Conservation (phyloP, 768 basidiomycete genomes). For the Trametes cubensis region DNA sequence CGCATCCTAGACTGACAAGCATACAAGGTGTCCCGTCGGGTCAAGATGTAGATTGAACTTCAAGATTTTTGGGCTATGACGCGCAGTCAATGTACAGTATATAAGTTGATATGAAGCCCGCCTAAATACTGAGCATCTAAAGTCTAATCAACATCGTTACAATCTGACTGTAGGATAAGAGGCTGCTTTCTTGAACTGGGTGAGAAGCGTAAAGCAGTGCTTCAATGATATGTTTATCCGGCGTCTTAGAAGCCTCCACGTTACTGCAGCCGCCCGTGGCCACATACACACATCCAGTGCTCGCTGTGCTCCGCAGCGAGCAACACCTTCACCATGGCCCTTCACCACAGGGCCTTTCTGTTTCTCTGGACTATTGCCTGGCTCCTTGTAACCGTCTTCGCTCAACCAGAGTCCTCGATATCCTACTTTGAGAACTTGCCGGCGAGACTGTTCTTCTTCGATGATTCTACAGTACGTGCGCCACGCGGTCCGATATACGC, state of each 20-base stretch:
- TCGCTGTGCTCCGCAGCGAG: conserved; percentile 30
- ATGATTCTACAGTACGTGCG: conserved; percentile 80
- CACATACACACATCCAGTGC: neutral
- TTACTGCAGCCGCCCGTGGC: conserved; percentile 7
- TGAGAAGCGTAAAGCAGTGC: neutral
- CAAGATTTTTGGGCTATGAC: no score
- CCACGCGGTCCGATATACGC: conserved; percentile 11
- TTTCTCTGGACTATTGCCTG: conserved; percentile 27
- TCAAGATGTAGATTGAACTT: no score
- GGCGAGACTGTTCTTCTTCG: conserved; percentile 84
- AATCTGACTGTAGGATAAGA: no score
- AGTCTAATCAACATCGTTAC: no score
- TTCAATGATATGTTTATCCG: conserved; percentile 1
- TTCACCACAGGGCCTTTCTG: conserved; percentile 26
- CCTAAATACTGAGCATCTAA: no score
- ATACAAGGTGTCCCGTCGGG: no score
- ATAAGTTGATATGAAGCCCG: no score
- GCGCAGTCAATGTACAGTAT: no score
- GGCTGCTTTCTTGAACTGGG: no score
- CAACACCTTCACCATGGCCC: conserved; percentile 29
- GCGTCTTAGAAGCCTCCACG: conserved; percentile 14
- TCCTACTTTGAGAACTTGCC: conserved; percentile 73
- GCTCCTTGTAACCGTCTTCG: conserved; percentile 9
- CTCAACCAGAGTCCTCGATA: conserved; percentile 51
- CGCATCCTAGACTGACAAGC: no score